These are phyloP conservation scores for Spencermartinsiella ligniputridi DNA, from an alignment of 1,139 yeast genomes.

Conservation along the genomic window DNA sequence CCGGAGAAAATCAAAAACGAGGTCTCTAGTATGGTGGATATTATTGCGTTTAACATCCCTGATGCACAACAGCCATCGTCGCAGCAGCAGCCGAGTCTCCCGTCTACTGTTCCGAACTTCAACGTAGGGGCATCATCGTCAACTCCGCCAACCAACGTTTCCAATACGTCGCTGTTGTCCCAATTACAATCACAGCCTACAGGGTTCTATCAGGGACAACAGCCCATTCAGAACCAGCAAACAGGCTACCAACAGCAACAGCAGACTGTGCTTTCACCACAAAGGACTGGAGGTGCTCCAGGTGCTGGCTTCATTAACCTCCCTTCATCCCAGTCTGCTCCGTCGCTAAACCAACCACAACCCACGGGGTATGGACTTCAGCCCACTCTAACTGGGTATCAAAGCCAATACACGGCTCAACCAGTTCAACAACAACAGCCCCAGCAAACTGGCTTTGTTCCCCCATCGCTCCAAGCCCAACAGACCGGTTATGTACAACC, in stretches of 20 bases:
- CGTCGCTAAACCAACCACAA: constrained; percentile 7
- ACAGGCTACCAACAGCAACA: constrained; percentile 19
- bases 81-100: constrained; percentile 21
- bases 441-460: constrained; percentile 35
- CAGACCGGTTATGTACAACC: constrained; percentile 29
- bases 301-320: constrained; percentile 40
- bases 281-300: constrained; percentile 27
- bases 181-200: constrained; percentile 31
- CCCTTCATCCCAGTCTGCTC: constrained; percentile 31
- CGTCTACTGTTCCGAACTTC: constrained; percentile 32
- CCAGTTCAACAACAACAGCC: constrained; percentile 25
- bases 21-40: constrained; percentile 82
- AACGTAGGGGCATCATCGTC: constrained; percentile 21
- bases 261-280: constrained; percentile 9
- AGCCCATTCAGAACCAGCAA: neutral
- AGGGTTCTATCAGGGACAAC: constrained; percentile 29
- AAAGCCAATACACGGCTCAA: constrained; percentile 36
- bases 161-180: constrained; percentile 6
- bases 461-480: constrained; percentile 24
- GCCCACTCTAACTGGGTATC: constrained; percentile 31
- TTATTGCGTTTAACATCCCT: constrained; percentile 75
- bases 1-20: constrained; percentile 77
- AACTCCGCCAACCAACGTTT: constrained; percentile 27
- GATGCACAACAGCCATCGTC: constrained; percentile 41
- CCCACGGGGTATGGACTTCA: constrained; percentile 11